These are phyloP conservation scores for Diaporthe citriasiana DNA, from an alignment of 2,329 filamentous ascomycete species.

Conservation along the genomic window DNA sequence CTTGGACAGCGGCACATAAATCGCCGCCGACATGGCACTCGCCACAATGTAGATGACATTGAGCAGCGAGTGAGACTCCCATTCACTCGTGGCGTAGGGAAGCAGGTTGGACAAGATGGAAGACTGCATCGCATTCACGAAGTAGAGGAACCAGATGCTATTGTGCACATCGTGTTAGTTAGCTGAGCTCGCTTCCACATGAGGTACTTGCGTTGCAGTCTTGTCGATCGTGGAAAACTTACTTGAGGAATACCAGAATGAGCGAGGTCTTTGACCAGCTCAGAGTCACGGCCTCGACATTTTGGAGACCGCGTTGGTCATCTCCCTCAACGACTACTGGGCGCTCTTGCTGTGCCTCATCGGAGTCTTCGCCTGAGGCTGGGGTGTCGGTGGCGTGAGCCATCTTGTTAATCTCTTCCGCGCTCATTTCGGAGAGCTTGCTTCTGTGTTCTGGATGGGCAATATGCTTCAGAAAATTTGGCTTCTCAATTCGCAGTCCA, in stretches of 20 bases:
- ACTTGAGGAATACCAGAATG: conserved; percentile 51
- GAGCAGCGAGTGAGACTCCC: conserved; percentile 66
- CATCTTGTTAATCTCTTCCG: conserved; percentile 26
- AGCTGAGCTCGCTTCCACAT: not conserved
- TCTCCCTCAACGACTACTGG: conserved; percentile 36
- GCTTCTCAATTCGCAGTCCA: not conserved
- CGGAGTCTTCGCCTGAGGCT: conserved; percentile 16
- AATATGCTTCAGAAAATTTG: not conserved
- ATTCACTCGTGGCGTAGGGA: conserved; percentile 65
- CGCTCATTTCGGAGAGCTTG: conserved; percentile 3
- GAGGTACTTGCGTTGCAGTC: not conserved
- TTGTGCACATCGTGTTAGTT: conserved; percentile 37
- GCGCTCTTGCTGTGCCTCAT: not conserved
- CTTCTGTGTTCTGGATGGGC: not conserved
- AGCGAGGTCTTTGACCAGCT: conserved; percentile 45
- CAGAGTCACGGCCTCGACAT: conserved; percentile 46
- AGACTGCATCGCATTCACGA: conserved; percentile 64
- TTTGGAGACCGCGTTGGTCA: conserved; percentile 45
- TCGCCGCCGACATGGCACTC: conserved; percentile 67
- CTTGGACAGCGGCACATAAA: conserved; percentile 66
- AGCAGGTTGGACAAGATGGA: conserved; percentile 58
- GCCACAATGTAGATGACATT: conserved; percentile 68
- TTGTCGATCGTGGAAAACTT: conserved; percentile 38
- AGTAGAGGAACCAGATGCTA: conserved; percentile 65
- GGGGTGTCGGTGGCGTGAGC: conserved; percentile 33